Base-by-base conservation (phyloP, 2,329 filamentous ascomycete species). In the Neoarthrinium moseri region DNA sequence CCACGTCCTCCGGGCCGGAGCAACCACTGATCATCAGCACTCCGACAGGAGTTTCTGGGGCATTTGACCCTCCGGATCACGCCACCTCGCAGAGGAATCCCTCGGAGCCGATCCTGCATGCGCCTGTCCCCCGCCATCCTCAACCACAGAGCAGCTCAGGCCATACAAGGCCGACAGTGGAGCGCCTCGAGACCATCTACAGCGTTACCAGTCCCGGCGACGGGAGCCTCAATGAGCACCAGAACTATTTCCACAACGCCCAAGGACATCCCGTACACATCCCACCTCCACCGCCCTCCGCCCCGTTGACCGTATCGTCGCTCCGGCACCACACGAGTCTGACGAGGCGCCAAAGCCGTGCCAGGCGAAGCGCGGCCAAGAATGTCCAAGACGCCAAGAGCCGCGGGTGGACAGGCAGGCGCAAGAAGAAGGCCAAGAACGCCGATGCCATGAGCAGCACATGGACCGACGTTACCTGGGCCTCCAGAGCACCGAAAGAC, bases 1-100 rank as follows among this genome's bases (percentile, higher is more conserved):
- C 56, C 45, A 48, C 58, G 11, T 49, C 60, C 13, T 57, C 57
- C 5, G 49, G 51, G 4, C 65, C 75, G 21, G 77, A 81, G 29
- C 73, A 75, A 43, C 78, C 80, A 4, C 67, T 83, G 21, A 83
- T 83, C 44, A 81, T 83, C 59, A 83, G 79, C 60, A 83, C 80
- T 4, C 79, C 79, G 1, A 71, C 65, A 8, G 80, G 80, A 13
- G 70, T 82, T 7, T 65, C 70, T 0, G 79, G 79, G 3, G 76
- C 73, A 1, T 79, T 73, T 51, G 78, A 82, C 46, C 55, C 64
- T 2, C 72, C 74, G 2, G 56, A 56, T 5, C 63, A 64, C 10
- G 62, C 58, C 23, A 56, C 56, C 15, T 63, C 64, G n/a, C 55
- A 58, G 12, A 59, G 39, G 5, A 43, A 56, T 11, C 60, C 60